These are phyloP conservation scores for Russula lepida DNA, from an alignment of 768 basidiomycete species.

Conservation along the genomic window DNA sequence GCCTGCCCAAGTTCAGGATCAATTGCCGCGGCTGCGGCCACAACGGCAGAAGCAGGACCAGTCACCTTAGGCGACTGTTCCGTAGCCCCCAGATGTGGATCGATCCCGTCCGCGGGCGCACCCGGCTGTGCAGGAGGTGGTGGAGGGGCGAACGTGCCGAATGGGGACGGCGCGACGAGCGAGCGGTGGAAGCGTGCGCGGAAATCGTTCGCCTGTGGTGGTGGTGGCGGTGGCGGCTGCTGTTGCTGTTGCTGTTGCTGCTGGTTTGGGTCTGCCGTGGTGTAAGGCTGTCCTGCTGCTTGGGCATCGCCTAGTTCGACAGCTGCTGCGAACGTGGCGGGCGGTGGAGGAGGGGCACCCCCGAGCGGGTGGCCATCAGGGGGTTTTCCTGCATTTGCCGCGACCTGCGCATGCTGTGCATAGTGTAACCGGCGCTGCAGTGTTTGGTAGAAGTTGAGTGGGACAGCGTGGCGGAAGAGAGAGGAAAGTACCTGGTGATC, in stretches of 20 bases:
- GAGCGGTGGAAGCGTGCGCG: conserved; percentile 59
- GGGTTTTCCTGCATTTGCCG: conserved; percentile 22
- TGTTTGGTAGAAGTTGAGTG: background rate
- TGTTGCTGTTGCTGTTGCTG: background rate
- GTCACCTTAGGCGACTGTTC: conserved; percentile 5
- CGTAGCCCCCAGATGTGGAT: conserved; percentile 19
- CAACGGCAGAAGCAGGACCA: conserved; percentile 12
- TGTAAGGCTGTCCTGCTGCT: conserved; percentile 20
- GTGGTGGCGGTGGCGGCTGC: background rate
- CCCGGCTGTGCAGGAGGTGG: conserved; percentile 11
- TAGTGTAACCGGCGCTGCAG: conserved; percentile 41
- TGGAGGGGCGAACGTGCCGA: conserved; percentile 30
- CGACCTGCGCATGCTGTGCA: conserved; percentile 28
- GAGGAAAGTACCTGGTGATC: conserved; percentile 54
- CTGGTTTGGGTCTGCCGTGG: conserved; percentile 19
- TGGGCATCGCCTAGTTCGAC: conserved; percentile 15
- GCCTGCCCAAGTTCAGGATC: conserved; percentile 31
- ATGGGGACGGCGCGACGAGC: conserved; percentile 53
- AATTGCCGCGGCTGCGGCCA: conserved; percentile 6
- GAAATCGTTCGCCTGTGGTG: conserved; percentile 41
- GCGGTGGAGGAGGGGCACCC: conserved; percentile 21
- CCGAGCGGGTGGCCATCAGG: conserved; percentile 25
- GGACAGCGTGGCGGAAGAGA: background rate
- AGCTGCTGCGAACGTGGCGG: conserved; percentile 11
- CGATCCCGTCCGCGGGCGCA: conserved; percentile 20